Base-by-base conservation (phyloP, 208 protist genomes). In the Trypanosoma scelopori region DNA sequence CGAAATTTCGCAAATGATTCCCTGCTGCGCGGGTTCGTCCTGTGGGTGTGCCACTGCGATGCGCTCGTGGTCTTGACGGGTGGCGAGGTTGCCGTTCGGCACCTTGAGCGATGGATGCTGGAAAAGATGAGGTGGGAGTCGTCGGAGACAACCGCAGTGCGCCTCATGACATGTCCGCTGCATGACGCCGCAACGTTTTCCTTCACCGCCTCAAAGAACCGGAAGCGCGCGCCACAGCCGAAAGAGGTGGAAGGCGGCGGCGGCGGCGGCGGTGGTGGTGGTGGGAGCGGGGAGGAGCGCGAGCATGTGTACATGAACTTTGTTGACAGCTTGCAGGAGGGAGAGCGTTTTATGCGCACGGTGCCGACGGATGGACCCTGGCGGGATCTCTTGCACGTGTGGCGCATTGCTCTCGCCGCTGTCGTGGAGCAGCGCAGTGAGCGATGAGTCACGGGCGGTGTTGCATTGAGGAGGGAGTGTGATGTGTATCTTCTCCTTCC, bases 1-100 rank as follows among this genome's bases (percentile, higher is more conserved):
- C 81, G 84, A 5, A 76, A 85, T 64, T 89, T 87, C 64, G 89
- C 89, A 5, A 94, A 94, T 62, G 85, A 94, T 49, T 74, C 81
- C 50, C 68, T 76, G 1, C 72, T 94, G 27, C 89, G 85, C 30
- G 89, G 89, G 16, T 89, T 87, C 43, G 53, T 94, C 22, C 60
- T 91, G 20, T 94, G 84, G 77, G 65, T 89, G 9, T 64, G 25
- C 42, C 32, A 69, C 52, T 85, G 79, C 64, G 83, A 92, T 35
- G 82, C 85, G 49, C 16, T 94, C 23, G 32, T 94, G 35, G 82
- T 94, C 25, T 55, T 94, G 50, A 46, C 76, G 0, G 89, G 89
- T 5, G 89, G 89, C 20, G 76, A 82, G 46, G 81, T 85, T 42
- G 85, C 89, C 20, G 49, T 85, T 52, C 83, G 89, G 18, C 85